A percentile compares a stretch with the other conserved stretches of the same genome.
Evolutionary conservation across 1,139 yeast species (phyloP).

Genomic region (Hyphopichia burtonii): DNA sequence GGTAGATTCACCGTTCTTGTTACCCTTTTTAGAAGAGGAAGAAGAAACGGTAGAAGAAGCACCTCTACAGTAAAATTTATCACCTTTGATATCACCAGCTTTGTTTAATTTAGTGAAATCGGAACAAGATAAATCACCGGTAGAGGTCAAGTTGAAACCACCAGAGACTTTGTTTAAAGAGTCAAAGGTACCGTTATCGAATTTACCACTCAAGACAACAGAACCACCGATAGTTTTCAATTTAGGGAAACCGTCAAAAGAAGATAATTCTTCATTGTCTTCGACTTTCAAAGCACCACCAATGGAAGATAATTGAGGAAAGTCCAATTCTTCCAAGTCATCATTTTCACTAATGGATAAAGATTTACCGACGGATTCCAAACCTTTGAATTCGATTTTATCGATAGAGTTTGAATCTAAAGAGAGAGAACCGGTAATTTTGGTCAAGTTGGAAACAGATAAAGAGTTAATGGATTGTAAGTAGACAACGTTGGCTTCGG

Average conservation of each 20-base stretch:
- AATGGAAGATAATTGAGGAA: conserved; percentile 66
- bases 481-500: conserved; percentile 82
- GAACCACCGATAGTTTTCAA: conserved; percentile 85
- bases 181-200: conserved; percentile 75
- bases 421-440: conserved; percentile 79
- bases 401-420: conserved; percentile 65
- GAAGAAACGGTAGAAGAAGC: conserved; percentile 47
- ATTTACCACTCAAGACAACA: conserved; percentile 74
- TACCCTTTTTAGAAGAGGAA: conserved; percentile 42
- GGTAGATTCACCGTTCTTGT: conserved; percentile 24
- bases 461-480: conserved; percentile 77
- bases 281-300: conserved; percentile 89
- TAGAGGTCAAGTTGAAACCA: conserved; percentile 81
- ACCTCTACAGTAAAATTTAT: conserved; percentile 80
- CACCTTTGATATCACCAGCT: conserved; percentile 85
- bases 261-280: conserved; percentile 71
- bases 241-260: conserved; percentile 71
- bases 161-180: conserved; percentile 78
- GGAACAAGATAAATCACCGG: conserved; percentile 76
- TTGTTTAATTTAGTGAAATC: conserved; percentile 66
- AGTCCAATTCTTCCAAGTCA: conserved; percentile 65
- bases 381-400: conserved; percentile 53
- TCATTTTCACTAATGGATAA: conserved; percentile 74
- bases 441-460: conserved; percentile 64
- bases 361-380: conserved; percentile 73